Evolutionary conservation across 371 early-diverging fungal genomes (phyloP), one percentile per base, ranked within the genome.

Genomic region (Coemansia sp.): DNA sequence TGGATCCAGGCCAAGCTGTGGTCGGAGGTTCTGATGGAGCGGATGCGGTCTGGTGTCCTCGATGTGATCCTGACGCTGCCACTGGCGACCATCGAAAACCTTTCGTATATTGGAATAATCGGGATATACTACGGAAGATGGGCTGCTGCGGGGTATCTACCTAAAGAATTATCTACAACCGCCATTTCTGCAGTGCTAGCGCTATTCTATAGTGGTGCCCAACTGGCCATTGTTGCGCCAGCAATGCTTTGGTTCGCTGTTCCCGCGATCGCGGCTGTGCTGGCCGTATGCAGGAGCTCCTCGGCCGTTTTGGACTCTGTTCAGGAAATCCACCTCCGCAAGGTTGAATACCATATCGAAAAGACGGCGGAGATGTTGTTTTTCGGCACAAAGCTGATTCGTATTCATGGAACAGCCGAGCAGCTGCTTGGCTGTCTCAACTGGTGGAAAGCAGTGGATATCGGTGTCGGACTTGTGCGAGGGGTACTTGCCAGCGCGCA

Each of bases 1-100:
- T 63, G 55, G 55, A 1, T 42, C 2, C 34, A 48, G 16, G 9
- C n/a, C 9, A 54, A 1, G 10, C 8, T 55, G 14, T 50, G 49
- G 56, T 42, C 49, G 8, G 1, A 16, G 3, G n/a, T 42, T 0
- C n/a, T 63, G 6, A 5, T 31, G 0, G 56, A 40, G 43, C 34
- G 18, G 18, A 50, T 49, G 44, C 55, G 66, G 4, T 5, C 1
- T 10, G 12, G 48, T 5, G 10, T 43, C 1, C 24, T 54, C 1
- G 34, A 43, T 16, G 9, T 24, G 4, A 42, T 56, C 12, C 33
- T 66, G 3, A 31, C 62, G 3, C 7, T 66, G 37, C 66, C 62
- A 0, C 56, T 66, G 7, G 36, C 62, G 1, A 31, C 43, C 10
- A 34, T 43, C 5, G 66, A 66, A 31, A 39, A 29, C 6, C 11